These are phyloP conservation scores for Grosmannia penicillata DNA, from an alignment of 2,329 filamentous ascomycete genomes.

Conservation along the genomic window DNA sequence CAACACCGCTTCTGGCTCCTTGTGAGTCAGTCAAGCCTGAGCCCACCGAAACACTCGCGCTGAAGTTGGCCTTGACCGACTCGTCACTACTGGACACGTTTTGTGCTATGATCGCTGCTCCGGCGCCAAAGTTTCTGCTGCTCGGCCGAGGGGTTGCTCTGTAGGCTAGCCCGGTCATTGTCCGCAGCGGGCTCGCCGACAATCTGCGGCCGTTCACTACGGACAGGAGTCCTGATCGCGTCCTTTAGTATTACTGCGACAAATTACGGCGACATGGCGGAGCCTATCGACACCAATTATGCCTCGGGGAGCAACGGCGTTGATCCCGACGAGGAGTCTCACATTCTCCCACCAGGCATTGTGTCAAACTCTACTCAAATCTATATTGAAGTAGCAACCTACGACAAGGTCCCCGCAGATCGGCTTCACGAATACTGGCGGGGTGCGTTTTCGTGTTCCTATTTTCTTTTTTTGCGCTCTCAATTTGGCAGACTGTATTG, in stretches of 20 bases:
- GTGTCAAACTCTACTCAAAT: constrained; percentile 37
- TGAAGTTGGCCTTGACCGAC: no score
- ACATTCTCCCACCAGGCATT: constrained; percentile 42
- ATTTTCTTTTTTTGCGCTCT: not conserved
- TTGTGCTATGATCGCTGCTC: not conserved
- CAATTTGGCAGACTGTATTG: not conserved
- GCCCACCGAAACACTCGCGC: not conserved
- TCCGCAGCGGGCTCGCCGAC: no score
- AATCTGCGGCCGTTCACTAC: not conserved
- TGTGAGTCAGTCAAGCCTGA: not conserved
- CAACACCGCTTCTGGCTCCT: not conserved
- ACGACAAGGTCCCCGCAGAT: constrained; percentile 32
- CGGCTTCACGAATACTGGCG: constrained; percentile 42
- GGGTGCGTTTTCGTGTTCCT: constrained; percentile 22
- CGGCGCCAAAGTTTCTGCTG: not conserved
- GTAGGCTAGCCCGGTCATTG: not conserved
- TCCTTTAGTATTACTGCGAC: not conserved
- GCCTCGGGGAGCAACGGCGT: no score
- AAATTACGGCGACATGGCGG: not conserved
- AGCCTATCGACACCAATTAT: not conserved
- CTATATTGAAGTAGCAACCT: constrained; percentile 38
- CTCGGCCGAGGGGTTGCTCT: not conserved
- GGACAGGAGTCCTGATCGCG: not conserved
- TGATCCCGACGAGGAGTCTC: constrained; percentile 14
- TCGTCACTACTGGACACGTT: not conserved